A percentile compares a stretch with the other conserved stretches of the same genome.
Evolutionary conservation across 495 filamentous ascomycete species (phyloP).

Genomic region (Parmelia sp.): DNA sequence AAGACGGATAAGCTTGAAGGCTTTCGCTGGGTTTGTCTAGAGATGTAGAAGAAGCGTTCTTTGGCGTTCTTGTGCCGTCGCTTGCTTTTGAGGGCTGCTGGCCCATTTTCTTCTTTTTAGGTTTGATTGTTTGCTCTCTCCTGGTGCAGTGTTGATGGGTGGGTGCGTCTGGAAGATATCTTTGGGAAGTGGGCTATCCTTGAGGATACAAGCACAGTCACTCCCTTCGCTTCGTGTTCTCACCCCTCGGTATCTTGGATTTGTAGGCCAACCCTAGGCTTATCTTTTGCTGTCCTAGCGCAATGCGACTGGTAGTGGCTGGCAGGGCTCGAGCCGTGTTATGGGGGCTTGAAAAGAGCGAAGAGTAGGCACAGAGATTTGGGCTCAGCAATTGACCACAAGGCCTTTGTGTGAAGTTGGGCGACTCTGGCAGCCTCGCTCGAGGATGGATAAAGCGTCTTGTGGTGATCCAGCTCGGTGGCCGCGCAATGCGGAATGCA

Average conservation of each 20-base stretch:
- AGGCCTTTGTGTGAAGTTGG: slow-evolving; percentile 9
- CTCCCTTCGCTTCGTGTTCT: neutral
- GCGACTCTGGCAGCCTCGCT: slow-evolving; percentile 21
- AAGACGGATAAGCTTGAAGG: slow-evolving; percentile 79
- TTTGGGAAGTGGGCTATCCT: neutral
- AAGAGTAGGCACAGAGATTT: slow-evolving; percentile 41
- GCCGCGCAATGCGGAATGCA: slow-evolving; percentile 11
- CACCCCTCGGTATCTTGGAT: slow-evolving; percentile 27
- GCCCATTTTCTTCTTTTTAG: slow-evolving; percentile 55
- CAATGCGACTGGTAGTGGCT: slow-evolving; percentile 1
- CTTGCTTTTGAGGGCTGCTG: slow-evolving; percentile 82
- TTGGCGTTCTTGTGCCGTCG: slow-evolving; percentile 42
- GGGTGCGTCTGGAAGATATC: neutral
- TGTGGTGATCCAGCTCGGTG: slow-evolving; percentile 24
- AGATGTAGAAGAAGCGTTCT: slow-evolving; percentile 28
- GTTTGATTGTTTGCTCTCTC: slow-evolving; percentile 2
- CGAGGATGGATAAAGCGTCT: slow-evolving; percentile 13
- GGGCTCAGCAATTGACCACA: slow-evolving; percentile 26
- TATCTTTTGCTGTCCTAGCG: slow-evolving; percentile 27
- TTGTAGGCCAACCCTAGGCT: slow-evolving; percentile 37
- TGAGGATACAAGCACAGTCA: neutral
- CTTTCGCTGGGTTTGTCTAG: slow-evolving; percentile 39
- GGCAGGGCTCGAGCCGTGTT: slow-evolving; percentile 28
- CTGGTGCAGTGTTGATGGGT: neutral
- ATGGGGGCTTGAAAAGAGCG: slow-evolving; percentile 51